These are phyloP conservation scores for Amaranthus palmeri DNA, from an alignment of 148 eudicot species.

Conservation along the genomic window DNA sequence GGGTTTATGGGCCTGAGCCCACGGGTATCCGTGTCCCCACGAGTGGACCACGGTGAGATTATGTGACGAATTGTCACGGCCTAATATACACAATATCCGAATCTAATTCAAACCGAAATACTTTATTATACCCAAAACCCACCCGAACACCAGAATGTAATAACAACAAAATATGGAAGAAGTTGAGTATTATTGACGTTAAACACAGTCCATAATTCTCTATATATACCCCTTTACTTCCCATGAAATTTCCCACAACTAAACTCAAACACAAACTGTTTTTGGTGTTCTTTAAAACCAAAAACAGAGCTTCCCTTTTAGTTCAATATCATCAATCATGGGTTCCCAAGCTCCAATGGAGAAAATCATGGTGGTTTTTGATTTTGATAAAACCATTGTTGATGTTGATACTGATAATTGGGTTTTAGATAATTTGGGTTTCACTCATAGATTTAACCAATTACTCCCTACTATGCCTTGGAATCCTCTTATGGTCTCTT, in stretches of 20 bases:
- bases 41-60: no score
- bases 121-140: no score
- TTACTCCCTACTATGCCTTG: constrained; percentile 89
- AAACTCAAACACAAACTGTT: background rate
- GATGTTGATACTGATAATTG: constrained; percentile 83
- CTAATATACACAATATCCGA: no score
- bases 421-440: constrained; percentile 69
- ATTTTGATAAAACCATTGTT: constrained; percentile 90
- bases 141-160: no score
- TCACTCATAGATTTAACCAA: constrained; percentile 61
- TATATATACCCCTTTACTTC: constrained; percentile 20
- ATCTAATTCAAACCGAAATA: no score
- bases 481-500: constrained; percentile 71
- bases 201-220: background rate
- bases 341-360: constrained; percentile 37
- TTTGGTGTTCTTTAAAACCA: background rate
- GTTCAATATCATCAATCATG: background rate
- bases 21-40: no score
- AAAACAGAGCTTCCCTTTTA: background rate
- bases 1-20: no score
- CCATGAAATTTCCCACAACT: background rate
- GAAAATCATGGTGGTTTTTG: constrained; percentile 61
- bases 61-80: no score
- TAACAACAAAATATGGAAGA: no score
- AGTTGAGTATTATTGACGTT: background rate